Percentiles rank a stretch among this genome's conserved stretches.
These are phyloP conservation scores for Sinapis alba DNA, from an alignment of 441 rosid genomes.

Conservation along the genomic window DNA sequence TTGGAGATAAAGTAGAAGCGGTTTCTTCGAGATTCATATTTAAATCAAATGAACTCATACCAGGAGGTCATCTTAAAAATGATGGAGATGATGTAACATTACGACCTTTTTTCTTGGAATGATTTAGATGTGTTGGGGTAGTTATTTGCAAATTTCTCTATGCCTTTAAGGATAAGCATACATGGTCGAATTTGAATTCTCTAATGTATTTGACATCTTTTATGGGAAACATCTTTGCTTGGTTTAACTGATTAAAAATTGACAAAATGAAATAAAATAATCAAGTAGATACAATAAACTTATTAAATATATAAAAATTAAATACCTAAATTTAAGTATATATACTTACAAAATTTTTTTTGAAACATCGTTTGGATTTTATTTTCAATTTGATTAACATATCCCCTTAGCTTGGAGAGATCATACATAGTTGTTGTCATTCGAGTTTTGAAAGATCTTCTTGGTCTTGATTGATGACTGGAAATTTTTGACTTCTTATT, in stretches of 20 bases:
- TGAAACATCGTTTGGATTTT: background rate
- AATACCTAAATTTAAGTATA: background rate
- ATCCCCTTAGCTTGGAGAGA: background rate
- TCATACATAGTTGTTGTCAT: background rate
- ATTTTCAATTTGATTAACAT: background rate
- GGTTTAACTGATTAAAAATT: background rate
- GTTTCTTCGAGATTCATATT: too few species aligned
- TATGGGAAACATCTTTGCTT: too few species aligned
- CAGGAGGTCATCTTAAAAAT: too few species aligned
- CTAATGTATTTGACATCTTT: too few species aligned
- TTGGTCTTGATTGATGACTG: background rate
- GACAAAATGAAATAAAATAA: background rate
- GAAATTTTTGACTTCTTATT: background rate
- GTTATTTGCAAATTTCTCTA: too few species aligned
- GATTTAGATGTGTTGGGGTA: too few species aligned
- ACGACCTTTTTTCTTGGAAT: too few species aligned
- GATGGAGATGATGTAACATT: too few species aligned
- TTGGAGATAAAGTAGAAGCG: too few species aligned
- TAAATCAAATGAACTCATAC: too few species aligned
- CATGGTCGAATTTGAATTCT: too few species aligned
- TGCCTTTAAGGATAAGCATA: too few species aligned
- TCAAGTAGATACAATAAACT: background rate
- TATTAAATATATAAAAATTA: background rate
- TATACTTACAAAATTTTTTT: constrained; percentile 8
- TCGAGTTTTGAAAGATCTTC: constrained; percentile 3